Conservation (phyloP, 306 rosid species). For the Psophocarpus tetragonolobus region DNA sequence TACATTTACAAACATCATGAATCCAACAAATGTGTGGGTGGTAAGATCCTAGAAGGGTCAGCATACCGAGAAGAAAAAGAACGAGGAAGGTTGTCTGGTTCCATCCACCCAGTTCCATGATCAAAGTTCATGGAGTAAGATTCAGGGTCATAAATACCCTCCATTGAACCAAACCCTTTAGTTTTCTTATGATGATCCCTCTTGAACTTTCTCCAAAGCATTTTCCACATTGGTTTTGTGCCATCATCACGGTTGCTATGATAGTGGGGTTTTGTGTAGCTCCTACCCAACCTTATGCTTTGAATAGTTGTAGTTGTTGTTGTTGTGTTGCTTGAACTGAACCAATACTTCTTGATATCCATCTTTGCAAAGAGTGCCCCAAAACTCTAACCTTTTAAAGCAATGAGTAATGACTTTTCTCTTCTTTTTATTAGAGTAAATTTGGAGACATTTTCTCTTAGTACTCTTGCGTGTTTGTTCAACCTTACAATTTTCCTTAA, state of each 20-base stretch:
- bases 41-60: constrained; percentile 56
- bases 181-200: constrained; percentile 35
- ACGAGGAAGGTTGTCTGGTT: constrained; percentile 52
- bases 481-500: no score
- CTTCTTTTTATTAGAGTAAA: no score
- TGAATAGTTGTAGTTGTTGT: background rate
- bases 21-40: constrained; percentile 41
- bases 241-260: constrained; percentile 13
- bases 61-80: constrained; percentile 67
- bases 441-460: no score
- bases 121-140: constrained; percentile 61
- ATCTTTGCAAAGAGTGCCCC: no score
- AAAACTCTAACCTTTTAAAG: background rate
- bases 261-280: constrained; percentile 37
- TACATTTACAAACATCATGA: background rate
- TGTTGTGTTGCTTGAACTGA: constrained; percentile 24
- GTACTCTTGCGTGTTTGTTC: no score
- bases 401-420: no score
- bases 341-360: constrained; percentile 60
- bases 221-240: constrained; percentile 43
- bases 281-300: constrained; percentile 46
- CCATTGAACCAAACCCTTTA: constrained; percentile 32
- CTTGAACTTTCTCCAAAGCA: constrained; percentile 52
- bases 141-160: constrained; percentile 42
- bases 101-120: constrained; percentile 53